Conservation (phyloP, 2,329 filamentous ascomycete species). For the Coniella vitis region DNA sequence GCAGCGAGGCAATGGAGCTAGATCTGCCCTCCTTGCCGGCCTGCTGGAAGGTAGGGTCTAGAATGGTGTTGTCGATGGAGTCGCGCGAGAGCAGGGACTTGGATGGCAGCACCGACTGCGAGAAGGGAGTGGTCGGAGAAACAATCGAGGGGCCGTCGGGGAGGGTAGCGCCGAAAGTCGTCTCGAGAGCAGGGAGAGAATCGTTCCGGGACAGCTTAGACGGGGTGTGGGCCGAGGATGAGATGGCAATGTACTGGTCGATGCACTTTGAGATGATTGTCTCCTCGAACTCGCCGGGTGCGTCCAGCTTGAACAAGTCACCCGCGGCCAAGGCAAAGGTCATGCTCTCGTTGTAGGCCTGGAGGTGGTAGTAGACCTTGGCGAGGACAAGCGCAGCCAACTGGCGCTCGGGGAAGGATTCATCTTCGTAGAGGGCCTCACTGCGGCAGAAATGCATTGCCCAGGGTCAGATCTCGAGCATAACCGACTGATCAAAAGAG, state of each 20-base stretch:
- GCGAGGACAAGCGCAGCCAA: constrained; percentile 90
- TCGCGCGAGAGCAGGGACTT: constrained; percentile 91
- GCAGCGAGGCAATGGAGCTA: constrained; percentile 57
- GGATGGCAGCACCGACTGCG: constrained; percentile 83
- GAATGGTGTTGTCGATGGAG: constrained; percentile 56
- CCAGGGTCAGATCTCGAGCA: background rate
- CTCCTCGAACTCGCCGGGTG: constrained; percentile 92
- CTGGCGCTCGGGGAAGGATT: constrained; percentile 86
- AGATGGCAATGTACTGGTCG: constrained; percentile 88
- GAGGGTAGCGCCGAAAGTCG: constrained; percentile 64
- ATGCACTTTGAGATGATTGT: constrained; percentile 98
- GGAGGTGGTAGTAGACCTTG: constrained; percentile 98
- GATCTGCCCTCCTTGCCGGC: constrained; percentile 46
- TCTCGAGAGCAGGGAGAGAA: constrained; percentile 64
- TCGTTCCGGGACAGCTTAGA: constrained; percentile 35
- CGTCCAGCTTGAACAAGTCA: constrained; percentile 88
- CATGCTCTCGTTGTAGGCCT: constrained; percentile 99
- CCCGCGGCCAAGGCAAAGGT: constrained; percentile 92
- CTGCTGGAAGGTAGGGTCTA: constrained; percentile 52
- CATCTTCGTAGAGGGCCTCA: constrained; percentile 96
- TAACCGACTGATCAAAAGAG: too few relatives aligned
- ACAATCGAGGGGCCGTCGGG: constrained; percentile 65
- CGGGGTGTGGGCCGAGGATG: constrained; percentile 43
- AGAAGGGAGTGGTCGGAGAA: constrained; percentile 91
- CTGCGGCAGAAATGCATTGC: too few relatives aligned